phyloP scores from a whole-genome alignment of 2,329 filamentous ascomycete genomes.

The Periconia sp. region DNA sequence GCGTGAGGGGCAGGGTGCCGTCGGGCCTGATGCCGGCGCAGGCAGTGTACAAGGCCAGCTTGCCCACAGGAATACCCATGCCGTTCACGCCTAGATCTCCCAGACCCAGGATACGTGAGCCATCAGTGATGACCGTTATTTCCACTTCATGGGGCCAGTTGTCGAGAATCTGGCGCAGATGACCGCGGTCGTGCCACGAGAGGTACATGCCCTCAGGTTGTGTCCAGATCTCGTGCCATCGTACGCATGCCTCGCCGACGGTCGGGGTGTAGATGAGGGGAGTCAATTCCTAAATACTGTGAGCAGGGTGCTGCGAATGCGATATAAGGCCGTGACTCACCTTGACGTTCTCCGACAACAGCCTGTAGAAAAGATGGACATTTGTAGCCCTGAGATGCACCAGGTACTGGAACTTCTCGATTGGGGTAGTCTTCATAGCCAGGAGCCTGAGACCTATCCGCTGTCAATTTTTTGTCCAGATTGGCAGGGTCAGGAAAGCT shows the following conservation, averaged over 20 bases:
- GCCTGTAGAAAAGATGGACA: slow-evolving; percentile 79
- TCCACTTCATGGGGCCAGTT: slow-evolving; percentile 96
- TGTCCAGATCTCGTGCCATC: slow-evolving; percentile 95
- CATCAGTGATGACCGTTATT: slow-evolving; percentile 96
- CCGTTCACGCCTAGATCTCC: slow-evolving; percentile 96
- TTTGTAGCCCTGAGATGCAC: slow-evolving; percentile 77
- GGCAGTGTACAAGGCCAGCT: slow-evolving; percentile 91
- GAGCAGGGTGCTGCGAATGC: slow-evolving; percentile 33
- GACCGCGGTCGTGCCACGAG: slow-evolving; percentile 91
- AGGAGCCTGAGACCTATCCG: slow-evolving; percentile 74
- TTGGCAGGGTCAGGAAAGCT: slow-evolving; percentile 14
- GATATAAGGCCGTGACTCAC: slow-evolving; percentile 32
- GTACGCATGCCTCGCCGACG: slow-evolving; percentile 93
- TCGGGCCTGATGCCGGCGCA: slow-evolving; percentile 92
- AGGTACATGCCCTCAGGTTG: slow-evolving; percentile 95
- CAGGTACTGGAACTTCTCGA: slow-evolving; percentile 87
- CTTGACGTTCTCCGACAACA: slow-evolving; percentile 76
- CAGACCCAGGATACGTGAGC: slow-evolving; percentile 88
- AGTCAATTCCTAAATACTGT: slow-evolving; percentile 69
- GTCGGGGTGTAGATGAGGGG: slow-evolving; percentile 87
- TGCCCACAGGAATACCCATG: slow-evolving; percentile 97
- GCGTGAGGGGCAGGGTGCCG: slow-evolving; percentile 65
- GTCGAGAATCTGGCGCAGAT: slow-evolving; percentile 82
- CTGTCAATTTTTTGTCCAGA: slow-evolving; percentile 50
- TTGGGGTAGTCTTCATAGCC: slow-evolving; percentile 68